Evolutionary conservation across 106 monocot genomes (phyloP), one percentile per base, ranked within the genome.

Genomic region (Acorus calamus): DNA sequence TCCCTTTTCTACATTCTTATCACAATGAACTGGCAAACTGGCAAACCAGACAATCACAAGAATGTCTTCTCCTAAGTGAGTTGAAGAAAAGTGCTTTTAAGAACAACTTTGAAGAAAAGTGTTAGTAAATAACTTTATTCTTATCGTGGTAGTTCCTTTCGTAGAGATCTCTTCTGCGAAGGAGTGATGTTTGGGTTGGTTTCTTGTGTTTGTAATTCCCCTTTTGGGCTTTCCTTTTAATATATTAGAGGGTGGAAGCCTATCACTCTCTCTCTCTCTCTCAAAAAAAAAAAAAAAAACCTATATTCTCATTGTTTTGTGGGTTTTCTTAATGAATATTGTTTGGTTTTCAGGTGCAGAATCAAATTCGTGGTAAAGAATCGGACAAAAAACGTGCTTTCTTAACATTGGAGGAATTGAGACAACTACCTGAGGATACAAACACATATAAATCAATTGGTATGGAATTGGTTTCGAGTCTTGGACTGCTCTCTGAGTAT

Each of bases 401-500:
- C 68, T 67, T 96, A 62, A 96, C 94, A 47, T 67, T 96, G 67
- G 94, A 96, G 66, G 94, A 96, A 74, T 76, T 96, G 67, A 65
- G 73, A n/a, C 90, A 79, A 28, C 55, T 96, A 54, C 82, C 90
- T 3, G 87, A 96, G 60, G 78, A 74, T 77, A 83, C 90, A 67
- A 96, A 90, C 63, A 96, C 94, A 43, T 96, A 87, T 57, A 96
- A 96, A 67, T 79, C 94, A 50, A 76, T 96, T 72, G 94, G 94
- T 96, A 85, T 4, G 46, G 46, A 51, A 48, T 50, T 7, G 52
- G 5, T 66, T 28, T 28, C 1, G 28, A 28, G 28, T 28, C 28
- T 28, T 28, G 1, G 28, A 28, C 28, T 28, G 0, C 28, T 28
- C 28, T 28, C 28, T 28, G 28, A 1, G 1, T 28, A 1, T 28